phyloP scores from a whole-genome alignment of 495 filamentous ascomycete genomes.

The Astrothelium subdiscretum region DNA sequence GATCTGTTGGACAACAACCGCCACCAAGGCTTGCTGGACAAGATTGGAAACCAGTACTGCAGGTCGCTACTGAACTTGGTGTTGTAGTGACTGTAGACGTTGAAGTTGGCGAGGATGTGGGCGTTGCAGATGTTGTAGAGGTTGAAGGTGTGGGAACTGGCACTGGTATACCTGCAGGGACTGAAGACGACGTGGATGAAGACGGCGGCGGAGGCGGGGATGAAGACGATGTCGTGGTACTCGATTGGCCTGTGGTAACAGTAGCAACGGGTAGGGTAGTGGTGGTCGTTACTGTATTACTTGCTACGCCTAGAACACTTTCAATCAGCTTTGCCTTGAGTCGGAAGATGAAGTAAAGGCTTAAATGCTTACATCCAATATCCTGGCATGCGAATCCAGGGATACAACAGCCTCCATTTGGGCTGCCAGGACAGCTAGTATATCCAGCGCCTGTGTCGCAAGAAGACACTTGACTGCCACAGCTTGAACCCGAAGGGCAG shows the following conservation, averaged over 20 bases:
- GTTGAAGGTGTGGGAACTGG: constrained; percentile 10
- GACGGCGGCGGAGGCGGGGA: background rate
- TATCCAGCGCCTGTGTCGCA: constrained; percentile 49
- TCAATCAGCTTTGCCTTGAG: background rate
- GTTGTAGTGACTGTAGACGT: constrained; percentile 19
- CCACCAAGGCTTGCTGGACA: constrained; percentile 28
- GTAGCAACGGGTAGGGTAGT: constrained; percentile 13
- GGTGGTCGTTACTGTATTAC: constrained; percentile 12
- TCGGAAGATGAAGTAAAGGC: background rate
- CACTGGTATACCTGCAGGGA: constrained; percentile 6
- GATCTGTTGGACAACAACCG: constrained; percentile 31
- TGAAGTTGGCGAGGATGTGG: constrained; percentile 21
- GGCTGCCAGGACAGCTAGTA: constrained; percentile 50
- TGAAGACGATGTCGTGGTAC: background rate
- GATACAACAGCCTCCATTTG: constrained; percentile 84
- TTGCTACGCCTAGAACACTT: background rate
- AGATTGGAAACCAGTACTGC: constrained; percentile 46
- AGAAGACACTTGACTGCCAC: constrained; percentile 48
- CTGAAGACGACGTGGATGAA: background rate
- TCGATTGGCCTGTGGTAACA: constrained; percentile 1
- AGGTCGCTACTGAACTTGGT: constrained; percentile 24
- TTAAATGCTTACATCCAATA: constrained; percentile 58
- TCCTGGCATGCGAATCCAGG: constrained; percentile 66
- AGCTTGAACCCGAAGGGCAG: constrained; percentile 61
- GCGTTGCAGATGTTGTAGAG: constrained; percentile 21